These are phyloP conservation scores for Phytophthora tentaculata DNA, from an alignment of 352 stramenopile species.

Conservation along the genomic window DNA sequence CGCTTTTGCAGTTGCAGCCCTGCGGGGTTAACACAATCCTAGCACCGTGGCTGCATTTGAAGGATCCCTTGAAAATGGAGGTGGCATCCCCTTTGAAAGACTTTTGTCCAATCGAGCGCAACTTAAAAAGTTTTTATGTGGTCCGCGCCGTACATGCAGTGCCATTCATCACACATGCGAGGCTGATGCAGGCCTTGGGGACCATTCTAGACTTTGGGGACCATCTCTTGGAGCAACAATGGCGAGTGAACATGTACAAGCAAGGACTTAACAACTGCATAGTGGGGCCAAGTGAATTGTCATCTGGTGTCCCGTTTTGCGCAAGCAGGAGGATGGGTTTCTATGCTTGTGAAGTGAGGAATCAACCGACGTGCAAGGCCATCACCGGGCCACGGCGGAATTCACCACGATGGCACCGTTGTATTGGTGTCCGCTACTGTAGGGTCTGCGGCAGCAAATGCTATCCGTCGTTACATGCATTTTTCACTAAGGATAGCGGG, in stretches of 20 bases:
- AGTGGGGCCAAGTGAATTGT: slow-evolving; percentile 17
- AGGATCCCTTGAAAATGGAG: background rate
- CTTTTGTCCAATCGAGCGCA: slow-evolving; percentile 20
- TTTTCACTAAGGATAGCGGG: background rate
- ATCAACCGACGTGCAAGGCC: slow-evolving; percentile 34
- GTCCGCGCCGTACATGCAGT: background rate
- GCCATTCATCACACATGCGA: slow-evolving; percentile 11
- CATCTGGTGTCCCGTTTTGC: slow-evolving; percentile 35
- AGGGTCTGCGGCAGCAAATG: too few species aligned
- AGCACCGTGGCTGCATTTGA: too few species aligned
- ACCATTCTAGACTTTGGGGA: slow-evolving; percentile 20
- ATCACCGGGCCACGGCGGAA: slow-evolving; percentile 12
- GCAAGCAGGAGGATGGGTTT: slow-evolving; percentile 35
- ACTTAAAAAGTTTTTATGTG: too few species aligned
- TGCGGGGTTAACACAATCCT: too few species aligned
- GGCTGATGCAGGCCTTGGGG: slow-evolving; percentile 14
- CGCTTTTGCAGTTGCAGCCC: too few species aligned
- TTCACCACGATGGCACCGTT: background rate
- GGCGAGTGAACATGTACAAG: slow-evolving; percentile 2
- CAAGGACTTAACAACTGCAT: slow-evolving; percentile 26
- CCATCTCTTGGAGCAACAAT: slow-evolving; percentile 17
- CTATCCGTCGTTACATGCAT: too few species aligned
- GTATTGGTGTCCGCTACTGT: background rate
- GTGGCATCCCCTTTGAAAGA: slow-evolving; percentile 5
- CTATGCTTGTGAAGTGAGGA: slow-evolving; percentile 24